Base-by-base conservation (phyloP, 352 stramenopile species). In the Globisporangium barbulae region DNA sequence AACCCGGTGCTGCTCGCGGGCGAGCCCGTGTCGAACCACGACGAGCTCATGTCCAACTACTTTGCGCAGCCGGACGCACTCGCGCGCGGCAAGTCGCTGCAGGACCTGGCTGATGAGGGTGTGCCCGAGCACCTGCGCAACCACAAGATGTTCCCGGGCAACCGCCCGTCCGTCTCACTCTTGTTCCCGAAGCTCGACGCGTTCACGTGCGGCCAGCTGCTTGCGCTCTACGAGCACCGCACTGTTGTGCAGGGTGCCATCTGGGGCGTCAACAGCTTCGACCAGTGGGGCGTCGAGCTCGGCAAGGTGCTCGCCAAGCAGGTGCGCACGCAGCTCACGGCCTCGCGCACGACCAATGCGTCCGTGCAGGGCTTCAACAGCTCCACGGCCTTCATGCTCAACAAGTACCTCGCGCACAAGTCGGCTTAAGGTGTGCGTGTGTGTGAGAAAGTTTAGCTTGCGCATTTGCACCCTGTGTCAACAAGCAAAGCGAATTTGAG, bases 21-120 rank as follows among this genome's bases (percentile, higher is more conserved):
- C 33, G 85, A 99, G 72, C 61, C 83, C 0, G 91, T 99, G 35
- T 93, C 88, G n/a, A 98, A 98, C 83, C 97, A 99, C 83, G 97
- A 99, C 78, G 97, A 99, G 81, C 90, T 99, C 65, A 99, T 99
- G 97, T 96, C 85, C 59, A 99, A 99, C 83, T 99, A 99, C 75
- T 99, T 99, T 73, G 97, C 97, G 39, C 97, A 99, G 75, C 96
- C 97, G 0, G 98, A 99, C 76, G 97, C 97, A 7, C 79, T 99
- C 8, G 98, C 97, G 6, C 90, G 89, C 59, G 97, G 97, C 70
- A 99, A 99, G 82, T 98, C 90, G 33, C 66, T 98, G 9, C 86
- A 90, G 35, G 96, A 99, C 73, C 74, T 99, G 22, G 84, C 90
- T 58, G 83, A 83, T 30, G 96, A 99, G 75, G 91, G 87, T 39